A percentile compares a stretch with the other conserved stretches of the same genome.
Conservation (phyloP, 371 early-diverging fungal genomes). For the Rhizopus arrhizus region DNA sequence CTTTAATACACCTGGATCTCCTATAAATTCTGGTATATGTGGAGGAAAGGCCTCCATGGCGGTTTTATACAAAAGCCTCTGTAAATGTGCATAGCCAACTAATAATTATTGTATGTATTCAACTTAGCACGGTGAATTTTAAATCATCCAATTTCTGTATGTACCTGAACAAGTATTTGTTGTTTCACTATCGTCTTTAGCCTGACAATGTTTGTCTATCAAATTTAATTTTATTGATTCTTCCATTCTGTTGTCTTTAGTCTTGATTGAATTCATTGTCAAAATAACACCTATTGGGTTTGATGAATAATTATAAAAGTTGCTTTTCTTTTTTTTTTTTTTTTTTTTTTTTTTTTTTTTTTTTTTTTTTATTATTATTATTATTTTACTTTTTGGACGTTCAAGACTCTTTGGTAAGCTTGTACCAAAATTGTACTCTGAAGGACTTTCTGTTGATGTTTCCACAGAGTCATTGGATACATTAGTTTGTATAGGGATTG, state of each 20-base stretch:
- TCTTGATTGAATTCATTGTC: slow-evolving; percentile 26
- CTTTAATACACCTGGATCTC: slow-evolving; percentile 41
- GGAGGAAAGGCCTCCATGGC: slow-evolving; percentile 56
- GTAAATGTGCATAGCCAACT: slow-evolving; percentile 51
- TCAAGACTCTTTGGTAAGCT: slow-evolving; percentile 27
- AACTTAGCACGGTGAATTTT: too few species aligned
- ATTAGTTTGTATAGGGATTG: slow-evolving; percentile 75
- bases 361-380: not conserved
- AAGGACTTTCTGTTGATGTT: slow-evolving; percentile 35
- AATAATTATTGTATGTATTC: not conserved
- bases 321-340: slow-evolving; percentile 1
- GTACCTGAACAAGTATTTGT: slow-evolving; percentile 21
- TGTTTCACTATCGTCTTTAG: slow-evolving; percentile 2
- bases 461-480: slow-evolving; percentile 18
- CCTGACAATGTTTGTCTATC: slow-evolving; percentile 4
- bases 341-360: too few species aligned
- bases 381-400: slow-evolving; percentile 24
- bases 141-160: not conserved
- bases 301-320: slow-evolving; percentile 4
- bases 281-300: slow-evolving; percentile 15
- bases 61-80: slow-evolving; percentile 45
- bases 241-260: slow-evolving; percentile 7
- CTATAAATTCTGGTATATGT: slow-evolving; percentile 53
- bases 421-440: slow-evolving; percentile 32
- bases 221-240: slow-evolving; percentile 19